Evolutionary conservation across 2,329 filamentous ascomycete species (phyloP), one percentile per base, ranked within the genome.

Genomic region (Alternaria panax): DNA sequence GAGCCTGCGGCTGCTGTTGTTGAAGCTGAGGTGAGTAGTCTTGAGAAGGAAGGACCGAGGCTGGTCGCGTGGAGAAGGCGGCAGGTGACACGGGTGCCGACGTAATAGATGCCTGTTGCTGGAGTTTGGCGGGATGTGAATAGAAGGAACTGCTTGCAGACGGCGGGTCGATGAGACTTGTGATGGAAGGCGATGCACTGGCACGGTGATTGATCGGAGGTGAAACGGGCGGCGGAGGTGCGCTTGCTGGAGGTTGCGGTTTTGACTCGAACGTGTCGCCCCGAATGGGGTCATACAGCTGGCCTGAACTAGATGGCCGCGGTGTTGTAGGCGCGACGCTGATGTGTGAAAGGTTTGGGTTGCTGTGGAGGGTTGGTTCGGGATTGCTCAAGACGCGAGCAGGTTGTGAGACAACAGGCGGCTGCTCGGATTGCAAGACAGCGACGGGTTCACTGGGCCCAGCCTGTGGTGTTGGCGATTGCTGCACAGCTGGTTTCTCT

Each of bases 101-200:
- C 0, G 77, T 79, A 28, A 79, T 69, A 7, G 76, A 79, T 22
- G 65, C 41, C 36, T 76, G 75, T 43, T 76, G 74, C 55, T 76
- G 75, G 40, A 76, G 65, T 59, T 74, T 74, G 25, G 64, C 65
- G 34, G 74, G 61, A 46, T 74, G 75, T 0, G 71, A 59, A 52
- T 75, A 74, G 72, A 75, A 73, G 30, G 76, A 68, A 62, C 77
- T 77, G 72, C 67, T 72, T 68, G 77, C 73, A 54, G 70, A 77
- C 2, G 86, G 85, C 32, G 90, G 90, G 67, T 97, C 92, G 51
- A 97, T 92, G 57, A 97, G 85, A 78, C 92, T 96, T 6, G 92
- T 90, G 67, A 97, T 97, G 3, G 94, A 94, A 1, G 94, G 93
- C 5, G 94, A 97, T 38, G 91, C 91, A 74, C 91, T 94, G n/a